A percentile compares a stretch with the other conserved stretches of the same genome.
These are phyloP conservation scores for Penicillium paxilli DNA, from an alignment of 495 filamentous ascomycete species.

Conservation along the genomic window DNA sequence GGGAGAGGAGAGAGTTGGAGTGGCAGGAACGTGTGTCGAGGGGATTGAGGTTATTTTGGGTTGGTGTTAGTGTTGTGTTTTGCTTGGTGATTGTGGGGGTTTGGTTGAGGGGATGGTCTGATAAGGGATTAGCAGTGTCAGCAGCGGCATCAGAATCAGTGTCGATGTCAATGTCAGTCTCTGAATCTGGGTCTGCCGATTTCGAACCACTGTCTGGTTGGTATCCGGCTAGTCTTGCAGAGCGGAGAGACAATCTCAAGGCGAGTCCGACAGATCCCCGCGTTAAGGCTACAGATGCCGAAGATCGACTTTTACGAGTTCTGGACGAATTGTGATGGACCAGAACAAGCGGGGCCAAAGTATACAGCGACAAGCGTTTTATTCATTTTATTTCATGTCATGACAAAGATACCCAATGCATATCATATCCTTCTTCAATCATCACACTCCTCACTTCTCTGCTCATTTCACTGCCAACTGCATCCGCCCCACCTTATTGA, in stretches of 20 bases:
- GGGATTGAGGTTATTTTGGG: conserved; percentile 63
- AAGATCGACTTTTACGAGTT: conserved; percentile 28
- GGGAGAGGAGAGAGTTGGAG: conserved; percentile 69
- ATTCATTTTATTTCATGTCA: conserved; percentile 24
- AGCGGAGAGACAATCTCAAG: conserved; percentile 19
- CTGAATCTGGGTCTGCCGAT: background rate
- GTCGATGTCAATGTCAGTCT: background rate
- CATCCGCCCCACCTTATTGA: background rate
- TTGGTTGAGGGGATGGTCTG: conserved; percentile 34
- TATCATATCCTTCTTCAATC: too few species aligned
- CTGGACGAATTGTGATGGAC: conserved; percentile 34
- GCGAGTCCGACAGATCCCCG: background rate
- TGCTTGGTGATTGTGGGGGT: conserved; percentile 46
- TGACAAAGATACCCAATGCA: conserved; percentile 6
- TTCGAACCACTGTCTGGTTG: conserved; percentile 2
- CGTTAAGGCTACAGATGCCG: conserved; percentile 11
- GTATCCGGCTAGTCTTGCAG: conserved; percentile 22
- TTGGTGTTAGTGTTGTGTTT: conserved; percentile 38
- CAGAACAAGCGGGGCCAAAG: background rate
- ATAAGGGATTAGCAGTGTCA: too few species aligned
- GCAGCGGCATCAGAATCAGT: background rate
- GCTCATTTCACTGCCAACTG: too few species aligned
- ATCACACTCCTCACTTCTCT: too few species aligned
- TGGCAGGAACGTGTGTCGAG: conserved; percentile 69
- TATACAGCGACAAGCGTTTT: too few species aligned